Base-by-base conservation (phyloP, 805 yeast genomes). In the Candida michaelii region DNA sequence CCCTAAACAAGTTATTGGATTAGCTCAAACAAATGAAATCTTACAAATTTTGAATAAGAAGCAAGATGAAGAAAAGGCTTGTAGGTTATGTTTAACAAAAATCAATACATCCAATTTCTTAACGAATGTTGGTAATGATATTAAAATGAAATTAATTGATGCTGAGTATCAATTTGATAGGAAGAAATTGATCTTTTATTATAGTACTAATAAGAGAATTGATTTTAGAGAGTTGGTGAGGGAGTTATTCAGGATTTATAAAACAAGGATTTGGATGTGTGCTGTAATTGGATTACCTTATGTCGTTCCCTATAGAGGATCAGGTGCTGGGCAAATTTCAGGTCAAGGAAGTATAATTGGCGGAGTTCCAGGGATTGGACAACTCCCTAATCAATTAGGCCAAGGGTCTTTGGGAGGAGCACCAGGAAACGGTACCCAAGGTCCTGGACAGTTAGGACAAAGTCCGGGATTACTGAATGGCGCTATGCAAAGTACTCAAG, bases 151-250 rank as follows among this genome's bases (percentile, higher is more conserved):
- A 52, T 74, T 86, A 38, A 70, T 85, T 49, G 85, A 82, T 58
- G 84, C 88, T 1, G 95, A 86, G 60, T 85, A 83, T 61, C 95
- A 86, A 62, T 85, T 83, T 61, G 93, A 86, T 59, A 77, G 85
- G 45, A 83, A 84, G 57, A 86, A 86, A 52, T 69, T 85, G 47
- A 85, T 84, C 5, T 82, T 85, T 52, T 85, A 84, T 61, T 83
- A 83, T 55, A 73, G 72, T 17, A 63, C 74, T 7, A 69, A 70
- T 39, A 80, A 80, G 53, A 66, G 93, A 51, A 74, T 85, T 43
- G 93, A 86, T 66, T 49, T 49, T 29, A 62, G 76, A 42, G 66
- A 64, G 21, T 62, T 71, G 50, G 69, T 71, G 42, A 70, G 69
- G 44, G 74, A 69, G 48, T 57, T 71, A 40, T 71, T 71, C 55